Evolutionary conservation across 108 stramenopile genomes (phyloP).

Genomic region (Skeletonema potamos): DNA sequence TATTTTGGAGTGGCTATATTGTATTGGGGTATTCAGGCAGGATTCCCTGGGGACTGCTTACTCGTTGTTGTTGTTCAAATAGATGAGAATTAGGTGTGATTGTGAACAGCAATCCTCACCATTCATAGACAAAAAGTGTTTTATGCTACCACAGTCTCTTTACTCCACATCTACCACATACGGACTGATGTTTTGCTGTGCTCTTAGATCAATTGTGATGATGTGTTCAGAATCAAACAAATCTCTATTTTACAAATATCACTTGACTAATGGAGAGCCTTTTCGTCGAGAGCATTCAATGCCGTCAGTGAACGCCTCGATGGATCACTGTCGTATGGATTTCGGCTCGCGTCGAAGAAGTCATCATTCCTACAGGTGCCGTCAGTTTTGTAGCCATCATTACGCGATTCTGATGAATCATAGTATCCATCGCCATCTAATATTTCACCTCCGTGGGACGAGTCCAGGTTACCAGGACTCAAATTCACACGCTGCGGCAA

Average conservation of each 20-base stretch:
- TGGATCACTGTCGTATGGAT: not conserved
- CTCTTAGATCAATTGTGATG: not conserved
- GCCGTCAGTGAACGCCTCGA: slow-evolving; percentile 4
- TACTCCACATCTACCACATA: not conserved
- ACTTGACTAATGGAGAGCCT: slow-evolving; percentile 9
- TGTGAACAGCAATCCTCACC: not conserved
- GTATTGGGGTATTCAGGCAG: not conserved
- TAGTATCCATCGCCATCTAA: slow-evolving; percentile 28
- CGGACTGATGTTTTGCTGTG: not conserved
- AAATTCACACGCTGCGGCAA: slow-evolving; percentile 68
- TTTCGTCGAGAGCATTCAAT: slow-evolving; percentile 27
- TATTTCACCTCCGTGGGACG: slow-evolving; percentile 13
- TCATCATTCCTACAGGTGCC: slow-evolving; percentile 30
- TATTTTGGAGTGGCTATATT: not conserved
- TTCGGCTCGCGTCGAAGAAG: slow-evolving; percentile 23
- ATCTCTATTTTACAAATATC: not conserved
- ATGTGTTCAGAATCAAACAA: not conserved
- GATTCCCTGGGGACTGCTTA: not conserved
- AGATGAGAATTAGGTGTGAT: not conserved
- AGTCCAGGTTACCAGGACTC: slow-evolving; percentile 80
- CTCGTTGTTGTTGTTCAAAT: not conserved
- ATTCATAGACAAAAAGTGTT: not conserved
- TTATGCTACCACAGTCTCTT: not conserved
- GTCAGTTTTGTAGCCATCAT: slow-evolving; percentile 21
- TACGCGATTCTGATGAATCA: not conserved